A percentile compares a stretch with the other conserved stretches of the same genome.
Conservation (phyloP, 2,329 filamentous ascomycete species). For the Hawksworthiomyces lignivorus region DNA sequence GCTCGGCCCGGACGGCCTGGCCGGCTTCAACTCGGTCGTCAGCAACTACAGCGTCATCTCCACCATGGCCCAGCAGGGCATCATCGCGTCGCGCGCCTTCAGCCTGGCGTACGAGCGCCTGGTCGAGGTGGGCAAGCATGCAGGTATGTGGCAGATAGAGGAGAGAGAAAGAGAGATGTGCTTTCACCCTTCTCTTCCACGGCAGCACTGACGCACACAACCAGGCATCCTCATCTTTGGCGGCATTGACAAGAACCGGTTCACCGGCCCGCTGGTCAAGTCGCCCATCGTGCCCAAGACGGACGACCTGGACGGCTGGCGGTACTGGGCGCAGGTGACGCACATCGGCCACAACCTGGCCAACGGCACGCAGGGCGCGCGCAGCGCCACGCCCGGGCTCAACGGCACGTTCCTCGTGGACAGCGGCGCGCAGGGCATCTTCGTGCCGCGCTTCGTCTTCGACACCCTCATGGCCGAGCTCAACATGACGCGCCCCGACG, state of each 20-base stretch:
- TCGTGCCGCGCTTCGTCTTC: constrained; percentile 1
- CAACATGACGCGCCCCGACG: constrained; percentile 1
- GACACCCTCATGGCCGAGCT: constrained; percentile 1
- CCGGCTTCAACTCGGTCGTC: constrained; percentile 4
- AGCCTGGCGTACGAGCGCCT: background rate
- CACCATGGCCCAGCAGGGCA: background rate
- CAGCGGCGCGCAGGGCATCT: constrained; percentile 9
- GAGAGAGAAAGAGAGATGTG: too few relatives aligned
- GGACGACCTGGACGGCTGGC: constrained; percentile 3
- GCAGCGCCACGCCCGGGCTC: background rate
- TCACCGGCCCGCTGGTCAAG: background rate
- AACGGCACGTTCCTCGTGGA: constrained; percentile 1
- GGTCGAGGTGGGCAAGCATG: background rate
- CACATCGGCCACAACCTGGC: constrained; percentile 1
- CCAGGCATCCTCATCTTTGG: constrained; percentile 5
- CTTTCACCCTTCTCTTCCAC: too few relatives aligned
- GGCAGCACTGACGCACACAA: too few relatives aligned
- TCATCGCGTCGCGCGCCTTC: constrained; percentile 6
- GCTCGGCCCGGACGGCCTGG: constrained; percentile 5
- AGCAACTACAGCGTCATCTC: constrained; percentile 4
- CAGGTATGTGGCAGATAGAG: too few relatives aligned
- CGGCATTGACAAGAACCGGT: constrained; percentile 9
- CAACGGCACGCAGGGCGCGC: background rate
- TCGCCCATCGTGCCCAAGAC: constrained; percentile 2
- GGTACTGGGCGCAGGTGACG: constrained; percentile 7